These are phyloP conservation scores for Typha latifolia DNA, from an alignment of 176 grass and related monocot genomes.

Conservation along the genomic window DNA sequence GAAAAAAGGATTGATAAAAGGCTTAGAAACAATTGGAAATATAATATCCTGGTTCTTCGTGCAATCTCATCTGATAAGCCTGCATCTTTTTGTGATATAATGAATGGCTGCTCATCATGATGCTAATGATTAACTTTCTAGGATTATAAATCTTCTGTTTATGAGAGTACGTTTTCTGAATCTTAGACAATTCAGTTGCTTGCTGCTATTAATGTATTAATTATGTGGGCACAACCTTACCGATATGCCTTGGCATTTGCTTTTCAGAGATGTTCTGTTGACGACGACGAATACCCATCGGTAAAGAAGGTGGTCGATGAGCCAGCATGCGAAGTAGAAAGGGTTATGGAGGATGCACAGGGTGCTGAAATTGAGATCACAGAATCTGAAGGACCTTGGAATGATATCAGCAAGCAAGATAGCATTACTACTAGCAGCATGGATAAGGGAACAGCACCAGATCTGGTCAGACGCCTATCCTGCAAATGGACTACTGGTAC, in stretches of 20 bases:
- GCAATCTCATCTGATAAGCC: too few species aligned
- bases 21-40: too few species aligned
- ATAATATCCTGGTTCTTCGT: too few species aligned
- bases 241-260: neutral
- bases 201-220: neutral
- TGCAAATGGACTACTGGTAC: slow-evolving; percentile 57
- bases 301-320: slow-evolving; percentile 23
- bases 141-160: too few species aligned
- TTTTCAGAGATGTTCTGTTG: slow-evolving; percentile 59
- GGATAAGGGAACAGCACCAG: neutral
- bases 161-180: too few species aligned
- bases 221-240: neutral
- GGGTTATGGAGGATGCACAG: slow-evolving; percentile 5
- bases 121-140: too few species aligned
- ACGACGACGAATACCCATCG: slow-evolving; percentile 59
- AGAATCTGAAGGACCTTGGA: slow-evolving; percentile 13
- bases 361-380: neutral
- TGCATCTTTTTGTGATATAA: too few species aligned
- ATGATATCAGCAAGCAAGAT: slow-evolving; percentile 23
- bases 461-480: slow-evolving; percentile 25
- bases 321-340: slow-evolving; percentile 4
- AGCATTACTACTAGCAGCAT: neutral
- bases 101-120: too few species aligned
- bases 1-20: too few species aligned
- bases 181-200: too few species aligned